phyloP scores from a whole-genome alignment of 2,329 filamentous ascomycete species.

The Periglandula ipomoeae region DNA sequence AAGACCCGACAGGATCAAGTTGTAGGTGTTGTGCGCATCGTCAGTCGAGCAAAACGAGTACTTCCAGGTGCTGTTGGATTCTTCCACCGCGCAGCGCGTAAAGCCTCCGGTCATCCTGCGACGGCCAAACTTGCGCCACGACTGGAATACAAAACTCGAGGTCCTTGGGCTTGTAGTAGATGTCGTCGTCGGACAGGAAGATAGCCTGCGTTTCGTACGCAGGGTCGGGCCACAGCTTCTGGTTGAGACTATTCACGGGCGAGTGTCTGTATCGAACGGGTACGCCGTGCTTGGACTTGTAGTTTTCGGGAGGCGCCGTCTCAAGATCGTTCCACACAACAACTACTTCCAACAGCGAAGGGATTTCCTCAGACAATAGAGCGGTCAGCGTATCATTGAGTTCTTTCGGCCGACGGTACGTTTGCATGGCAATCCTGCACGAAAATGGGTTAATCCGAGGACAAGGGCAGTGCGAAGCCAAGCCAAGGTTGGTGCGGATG shows the following conservation, averaged over 20 bases:
- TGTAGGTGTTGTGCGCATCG: slow-evolving; percentile 20
- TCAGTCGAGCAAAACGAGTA: slow-evolving; percentile 24
- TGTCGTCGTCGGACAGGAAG: slow-evolving; percentile 31
- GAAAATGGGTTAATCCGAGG: not conserved
- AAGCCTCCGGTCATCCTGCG: slow-evolving; percentile 26
- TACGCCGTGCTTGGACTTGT: slow-evolving; percentile 20
- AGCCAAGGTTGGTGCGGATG: not conserved
- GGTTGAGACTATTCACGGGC: slow-evolving; percentile 25
- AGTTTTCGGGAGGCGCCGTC: slow-evolving; percentile 18
- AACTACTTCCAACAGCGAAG: slow-evolving; percentile 28
- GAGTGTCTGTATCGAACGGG: slow-evolving; percentile 25
- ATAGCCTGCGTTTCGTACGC: slow-evolving; percentile 28
- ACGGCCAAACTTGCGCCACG: slow-evolving; percentile 29
- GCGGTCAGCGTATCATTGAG: slow-evolving; percentile 21
- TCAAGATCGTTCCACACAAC: slow-evolving; percentile 28
- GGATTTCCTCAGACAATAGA: slow-evolving; percentile 21
- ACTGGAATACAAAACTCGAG: slow-evolving; percentile 32
- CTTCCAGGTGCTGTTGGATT: slow-evolving; percentile 17
- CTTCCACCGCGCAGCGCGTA: slow-evolving; percentile 22
- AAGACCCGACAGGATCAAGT: slow-evolving; percentile 28
- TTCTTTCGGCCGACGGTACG: slow-evolving; percentile 26
- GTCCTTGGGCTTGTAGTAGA: slow-evolving; percentile 28
- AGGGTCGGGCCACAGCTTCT: slow-evolving; percentile 27
- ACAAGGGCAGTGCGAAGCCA: not conserved
- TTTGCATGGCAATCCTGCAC: slow-evolving; percentile 27